Percentiles rank a stretch among this genome's conserved stretches.
Conservation (phyloP, 192 early-diverging fungal genomes). For the Linnemannia exigua region DNA sequence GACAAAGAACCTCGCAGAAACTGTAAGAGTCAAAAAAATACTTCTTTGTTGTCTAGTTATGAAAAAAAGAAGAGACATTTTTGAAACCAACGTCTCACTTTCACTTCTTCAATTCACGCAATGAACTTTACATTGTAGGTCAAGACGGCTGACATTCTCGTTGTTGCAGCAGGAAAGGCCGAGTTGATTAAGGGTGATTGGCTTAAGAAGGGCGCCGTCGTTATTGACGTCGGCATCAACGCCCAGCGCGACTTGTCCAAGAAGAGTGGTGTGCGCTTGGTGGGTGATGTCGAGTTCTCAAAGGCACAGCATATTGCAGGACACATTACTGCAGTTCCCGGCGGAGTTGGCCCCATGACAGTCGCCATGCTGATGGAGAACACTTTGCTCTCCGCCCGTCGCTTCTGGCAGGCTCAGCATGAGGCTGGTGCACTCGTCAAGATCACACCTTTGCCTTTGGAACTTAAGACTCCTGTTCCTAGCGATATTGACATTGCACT, state of each 20-base stretch:
- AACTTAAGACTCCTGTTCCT: constrained; percentile 86
- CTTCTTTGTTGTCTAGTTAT: too few species aligned
- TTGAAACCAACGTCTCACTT: neutral
- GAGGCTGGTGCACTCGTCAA: constrained; percentile 58
- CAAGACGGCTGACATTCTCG: constrained; percentile 87
- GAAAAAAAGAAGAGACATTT: too few species aligned
- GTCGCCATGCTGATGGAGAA: constrained; percentile 98
- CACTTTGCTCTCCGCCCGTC: constrained; percentile 82
- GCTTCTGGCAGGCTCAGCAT: constrained; percentile 68
- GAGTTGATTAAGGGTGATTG: constrained; percentile 92
- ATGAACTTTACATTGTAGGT: constrained; percentile 35
- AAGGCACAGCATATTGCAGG: constrained; percentile 78
- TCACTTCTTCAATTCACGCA: neutral
- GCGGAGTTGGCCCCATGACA: constrained; percentile 99
- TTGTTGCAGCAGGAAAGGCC: constrained; percentile 89
- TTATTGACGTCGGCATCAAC: constrained; percentile 99
- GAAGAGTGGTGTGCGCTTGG: constrained; percentile 91
- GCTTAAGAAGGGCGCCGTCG: constrained; percentile 93
- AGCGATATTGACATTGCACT: constrained; percentile 96
- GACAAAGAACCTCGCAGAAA: constrained; percentile 80
- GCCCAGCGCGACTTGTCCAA: constrained; percentile 87
- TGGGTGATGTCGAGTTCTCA: constrained; percentile 94
- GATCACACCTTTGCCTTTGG: constrained; percentile 73
- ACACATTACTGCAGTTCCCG: constrained; percentile 96
- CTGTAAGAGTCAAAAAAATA: constrained; percentile 64